Conservation (phyloP, 78 protist genomes). For the Isochrysis galbana region DNA sequence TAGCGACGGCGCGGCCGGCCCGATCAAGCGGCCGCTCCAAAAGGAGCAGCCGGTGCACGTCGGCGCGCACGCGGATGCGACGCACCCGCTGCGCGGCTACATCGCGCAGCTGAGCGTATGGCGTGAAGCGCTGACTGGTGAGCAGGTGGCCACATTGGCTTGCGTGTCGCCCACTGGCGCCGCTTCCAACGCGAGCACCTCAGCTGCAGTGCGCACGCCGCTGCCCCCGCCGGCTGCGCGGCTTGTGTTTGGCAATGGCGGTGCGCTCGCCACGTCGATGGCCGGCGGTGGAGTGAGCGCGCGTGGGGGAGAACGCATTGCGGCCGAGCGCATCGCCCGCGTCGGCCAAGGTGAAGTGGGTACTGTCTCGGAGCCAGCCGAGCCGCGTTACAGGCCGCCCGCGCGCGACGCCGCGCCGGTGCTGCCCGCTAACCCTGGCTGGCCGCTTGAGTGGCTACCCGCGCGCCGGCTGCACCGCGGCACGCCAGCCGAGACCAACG, state of each 20-base stretch:
- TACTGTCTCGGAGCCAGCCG: background rate
- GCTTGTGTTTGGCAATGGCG: background rate
- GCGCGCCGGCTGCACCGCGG: background rate
- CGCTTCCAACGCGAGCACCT: background rate
- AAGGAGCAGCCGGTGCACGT: too few species aligned
- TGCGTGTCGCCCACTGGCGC: background rate
- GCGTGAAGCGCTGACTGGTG: background rate
- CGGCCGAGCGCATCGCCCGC: background rate
- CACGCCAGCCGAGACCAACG: background rate
- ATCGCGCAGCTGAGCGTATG: background rate
- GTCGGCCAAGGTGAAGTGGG: background rate
- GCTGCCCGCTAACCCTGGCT: background rate
- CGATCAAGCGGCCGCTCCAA: too few species aligned
- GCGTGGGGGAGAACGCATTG: background rate
- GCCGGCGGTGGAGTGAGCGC: background rate
- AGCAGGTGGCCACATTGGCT: background rate
- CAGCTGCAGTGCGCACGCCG: background rate
- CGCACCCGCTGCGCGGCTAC: background rate
- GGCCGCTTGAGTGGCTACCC: background rate
- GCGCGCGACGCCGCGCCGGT: background rate
- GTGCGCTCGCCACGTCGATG: background rate
- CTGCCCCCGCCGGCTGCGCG: background rate
- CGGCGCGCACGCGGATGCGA: background rate
- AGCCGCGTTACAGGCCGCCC: background rate
- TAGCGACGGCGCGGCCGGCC: background rate